A percentile compares a stretch with the other conserved stretches of the same genome.
Evolutionary conservation across 306 rosid genomes (phyloP).

Genomic region (Glycine soja): DNA sequence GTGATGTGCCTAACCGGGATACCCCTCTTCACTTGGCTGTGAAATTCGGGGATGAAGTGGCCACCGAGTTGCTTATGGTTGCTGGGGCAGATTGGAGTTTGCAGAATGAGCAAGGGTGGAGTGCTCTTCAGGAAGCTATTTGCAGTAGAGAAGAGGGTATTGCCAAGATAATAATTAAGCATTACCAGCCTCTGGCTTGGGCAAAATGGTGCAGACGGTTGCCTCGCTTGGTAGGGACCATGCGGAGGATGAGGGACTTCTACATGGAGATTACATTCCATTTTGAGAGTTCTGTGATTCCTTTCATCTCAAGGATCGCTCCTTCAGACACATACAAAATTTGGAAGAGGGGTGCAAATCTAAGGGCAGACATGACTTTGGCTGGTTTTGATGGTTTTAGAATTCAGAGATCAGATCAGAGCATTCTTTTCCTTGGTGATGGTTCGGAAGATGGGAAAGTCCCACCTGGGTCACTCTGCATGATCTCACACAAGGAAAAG

Average conservation of each 20-base stretch:
- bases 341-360: constrained; percentile 98
- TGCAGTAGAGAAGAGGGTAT: constrained; percentile 88
- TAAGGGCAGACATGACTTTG: constrained; percentile 98
- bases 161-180: constrained; percentile 82
- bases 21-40: constrained; percentile 97
- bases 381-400: constrained; percentile 98
- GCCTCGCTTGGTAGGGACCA: constrained; percentile 89
- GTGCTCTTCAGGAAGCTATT: constrained; percentile 98
- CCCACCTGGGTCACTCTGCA: constrained; percentile 89
- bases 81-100: constrained; percentile 99
- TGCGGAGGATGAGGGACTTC: constrained; percentile 95
- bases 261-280: constrained; percentile 98
- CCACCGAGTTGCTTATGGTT: constrained; percentile 90
- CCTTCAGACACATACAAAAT: constrained; percentile 97
- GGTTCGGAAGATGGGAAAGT: constrained; percentile 90
- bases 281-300: constrained; percentile 98
- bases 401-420: constrained; percentile 96
- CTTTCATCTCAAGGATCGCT: constrained; percentile 95
- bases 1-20: constrained; percentile 91
- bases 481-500: constrained; percentile 92
- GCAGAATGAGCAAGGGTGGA: constrained; percentile 99
- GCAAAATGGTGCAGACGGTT: constrained; percentile 99
- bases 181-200: constrained; percentile 98
- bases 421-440: constrained; percentile 89
- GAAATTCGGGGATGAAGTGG: constrained; percentile 77